Evolutionary conservation across 306 rosid genomes (phyloP).

Genomic region (Urtica urens): DNA sequence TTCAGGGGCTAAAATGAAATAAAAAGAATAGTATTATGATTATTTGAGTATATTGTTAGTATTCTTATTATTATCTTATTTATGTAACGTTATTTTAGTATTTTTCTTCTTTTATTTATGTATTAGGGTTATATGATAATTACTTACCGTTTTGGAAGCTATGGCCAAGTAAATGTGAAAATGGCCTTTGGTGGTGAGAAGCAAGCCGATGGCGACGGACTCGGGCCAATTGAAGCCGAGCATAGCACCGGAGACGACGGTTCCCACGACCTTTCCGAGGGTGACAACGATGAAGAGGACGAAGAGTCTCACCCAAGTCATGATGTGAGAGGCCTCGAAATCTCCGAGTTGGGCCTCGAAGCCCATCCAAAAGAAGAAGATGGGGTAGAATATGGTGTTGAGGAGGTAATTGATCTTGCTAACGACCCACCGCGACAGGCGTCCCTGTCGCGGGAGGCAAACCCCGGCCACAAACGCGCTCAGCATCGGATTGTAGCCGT

Average conservation of each 20-base stretch:
- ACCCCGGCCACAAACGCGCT: conserved; percentile 82
- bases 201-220: conserved; percentile 72
- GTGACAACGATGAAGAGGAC: conserved; percentile 28
- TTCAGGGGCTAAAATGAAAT: neutral
- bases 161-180: conserved; percentile 77
- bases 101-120: neutral
- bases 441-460: conserved; percentile 68
- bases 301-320: conserved; percentile 47
- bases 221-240: conserved; percentile 85
- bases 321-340: conserved; percentile 16
- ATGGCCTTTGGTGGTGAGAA: conserved; percentile 80
- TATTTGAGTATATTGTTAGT: no score
- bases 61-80: neutral
- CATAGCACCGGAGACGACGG: conserved; percentile 44
- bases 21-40: no score
- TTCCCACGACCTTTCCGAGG: conserved; percentile 56
- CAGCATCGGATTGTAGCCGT: conserved; percentile 52
- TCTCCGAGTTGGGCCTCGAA: conserved; percentile 37
- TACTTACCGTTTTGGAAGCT: conserved; percentile 56
- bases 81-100: neutral
- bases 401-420: conserved; percentile 61
- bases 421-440: conserved; percentile 76
- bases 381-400: conserved; percentile 51
- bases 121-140: neutral
- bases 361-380: conserved; percentile 95